Percentiles rank a stretch among this genome's conserved stretches.
These are phyloP conservation scores for Actinidia arguta DNA, from an alignment of 179 eudicot species.

Conservation along the genomic window DNA sequence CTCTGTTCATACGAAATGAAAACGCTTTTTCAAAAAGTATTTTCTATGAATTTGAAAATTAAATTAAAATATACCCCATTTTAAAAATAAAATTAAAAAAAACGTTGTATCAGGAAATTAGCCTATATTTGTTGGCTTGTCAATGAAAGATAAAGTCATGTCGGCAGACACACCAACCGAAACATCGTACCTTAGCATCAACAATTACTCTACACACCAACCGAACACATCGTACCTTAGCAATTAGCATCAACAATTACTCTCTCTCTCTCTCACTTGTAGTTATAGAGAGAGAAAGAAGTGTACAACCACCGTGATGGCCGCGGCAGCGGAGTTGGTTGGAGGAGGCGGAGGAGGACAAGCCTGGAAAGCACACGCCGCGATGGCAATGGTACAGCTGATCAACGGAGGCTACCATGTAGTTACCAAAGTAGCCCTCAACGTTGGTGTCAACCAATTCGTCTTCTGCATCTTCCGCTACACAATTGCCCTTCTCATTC, in stretches of 20 bases:
- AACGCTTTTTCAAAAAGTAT: no score
- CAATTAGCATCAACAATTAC: neutral
- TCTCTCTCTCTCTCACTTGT: neutral
- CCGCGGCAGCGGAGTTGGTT: slow-evolving; percentile 18
- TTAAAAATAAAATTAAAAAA: no score
- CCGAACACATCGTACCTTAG: neutral
- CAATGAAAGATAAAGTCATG: neutral
- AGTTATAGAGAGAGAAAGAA: neutral
- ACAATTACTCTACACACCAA: neutral
- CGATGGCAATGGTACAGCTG: slow-evolving; percentile 67
- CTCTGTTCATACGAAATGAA: no score
- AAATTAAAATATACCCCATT: no score
- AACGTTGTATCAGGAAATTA: no score
- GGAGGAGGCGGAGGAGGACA: slow-evolving; percentile 41
- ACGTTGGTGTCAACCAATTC: slow-evolving; percentile 72
- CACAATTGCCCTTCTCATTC: slow-evolving; percentile 70
- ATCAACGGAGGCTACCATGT: slow-evolving; percentile 79
- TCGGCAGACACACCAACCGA: neutral
- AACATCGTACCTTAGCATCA: no score
- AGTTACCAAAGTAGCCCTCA: slow-evolving; percentile 77
- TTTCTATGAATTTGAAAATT: no score
- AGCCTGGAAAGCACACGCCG: slow-evolving; percentile 62
- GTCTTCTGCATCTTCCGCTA: slow-evolving; percentile 83
- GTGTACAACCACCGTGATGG: neutral
- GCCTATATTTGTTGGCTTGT: slow-evolving; percentile 2